Percentiles rank a stretch among this genome's conserved stretches.
Conservation (phyloP, 108 stramenopile genomes). For the Skeletonema costatum region DNA sequence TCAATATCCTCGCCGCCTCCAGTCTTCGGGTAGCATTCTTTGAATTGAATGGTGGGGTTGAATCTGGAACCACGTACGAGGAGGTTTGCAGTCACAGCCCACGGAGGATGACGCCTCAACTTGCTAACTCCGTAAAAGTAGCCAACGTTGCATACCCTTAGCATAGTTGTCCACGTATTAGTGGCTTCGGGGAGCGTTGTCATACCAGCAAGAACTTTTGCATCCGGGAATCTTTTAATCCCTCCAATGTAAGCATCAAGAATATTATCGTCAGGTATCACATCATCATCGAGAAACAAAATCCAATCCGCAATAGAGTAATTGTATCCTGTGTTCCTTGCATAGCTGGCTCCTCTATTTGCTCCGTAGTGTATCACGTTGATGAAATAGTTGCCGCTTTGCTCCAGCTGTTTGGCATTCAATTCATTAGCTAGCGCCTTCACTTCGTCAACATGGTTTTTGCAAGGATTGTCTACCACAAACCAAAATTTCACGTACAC, state of each 20-base stretch:
- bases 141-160: slow-evolving; percentile 41
- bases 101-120: slow-evolving; percentile 40
- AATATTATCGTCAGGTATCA: slow-evolving; percentile 50
- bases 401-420: slow-evolving; percentile 13
- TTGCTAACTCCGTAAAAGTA: slow-evolving; percentile 53
- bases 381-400: slow-evolving; percentile 35
- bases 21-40: slow-evolving; percentile 47
- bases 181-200: slow-evolving; percentile 40
- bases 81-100: slow-evolving; percentile 72
- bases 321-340: slow-evolving; percentile 55
- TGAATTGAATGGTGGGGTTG: slow-evolving; percentile 47
- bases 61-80: slow-evolving; percentile 28
- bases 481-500: slow-evolving; percentile 45
- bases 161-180: slow-evolving; percentile 39
- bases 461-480: slow-evolving; percentile 42
- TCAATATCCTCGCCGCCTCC: slow-evolving; percentile 68
- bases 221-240: slow-evolving; percentile 39
- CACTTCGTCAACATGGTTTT: slow-evolving; percentile 17
- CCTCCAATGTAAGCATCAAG: slow-evolving; percentile 57
- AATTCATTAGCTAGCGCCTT: slow-evolving; percentile 13
- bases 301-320: slow-evolving; percentile 57
- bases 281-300: slow-evolving; percentile 78
- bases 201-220: slow-evolving; percentile 40
- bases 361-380: slow-evolving; percentile 45
- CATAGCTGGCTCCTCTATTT: slow-evolving; percentile 61